Evolutionary conservation across 2,329 filamentous ascomycete genomes (phyloP), one percentile per base, ranked within the genome.

Genomic region (Sclerotinia minor): DNA sequence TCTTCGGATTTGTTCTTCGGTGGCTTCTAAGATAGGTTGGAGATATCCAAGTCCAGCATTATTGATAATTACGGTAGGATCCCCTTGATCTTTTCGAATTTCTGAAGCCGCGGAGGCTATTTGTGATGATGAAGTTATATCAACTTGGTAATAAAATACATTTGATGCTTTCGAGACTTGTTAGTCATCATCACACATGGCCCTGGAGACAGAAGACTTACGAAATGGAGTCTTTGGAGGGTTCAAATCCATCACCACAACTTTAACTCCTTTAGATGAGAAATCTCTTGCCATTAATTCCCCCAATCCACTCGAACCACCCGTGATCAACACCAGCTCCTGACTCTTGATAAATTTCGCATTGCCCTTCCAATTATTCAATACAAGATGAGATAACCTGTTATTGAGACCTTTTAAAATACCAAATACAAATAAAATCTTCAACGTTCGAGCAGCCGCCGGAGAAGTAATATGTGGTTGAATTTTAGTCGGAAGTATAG

Each of bases 251-350:
- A 94, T 77, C 4, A 92, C 87, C 0, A 88, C 87, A 45, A 93
- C 88, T 72, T 85, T 90, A 70, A 90, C 81, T 2, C 85, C 86
- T 67, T 80, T 80, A 74, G 86, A 84, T 1, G 86, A 87, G 32
- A 94, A 82, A 60, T 88, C 77, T 70, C 83, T 81, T 17, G 89
- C 89, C 21, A 92, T 83, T 52, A 83, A 79, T 49, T 67, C 65
- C 35, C 65, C 65, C 50, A 94, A 92, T 0, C 91, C 91, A 70
- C 86, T 86, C 58, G 87, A 85, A 8, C 91, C 91, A 8, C 91
- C 91, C 0, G 91, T 92, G n/a, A 94, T 83, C 50, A 93, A 80
- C 3, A 91, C 88, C 53, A 92, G 80, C 78, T 92, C 90, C 60
- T 83, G 83, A 41, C 81, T 81, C 87, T 89, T 92, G 26, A 86